Evolutionary conservation across 805 yeast species (phyloP).

Genomic region (Myxozyma geophila): DNA sequence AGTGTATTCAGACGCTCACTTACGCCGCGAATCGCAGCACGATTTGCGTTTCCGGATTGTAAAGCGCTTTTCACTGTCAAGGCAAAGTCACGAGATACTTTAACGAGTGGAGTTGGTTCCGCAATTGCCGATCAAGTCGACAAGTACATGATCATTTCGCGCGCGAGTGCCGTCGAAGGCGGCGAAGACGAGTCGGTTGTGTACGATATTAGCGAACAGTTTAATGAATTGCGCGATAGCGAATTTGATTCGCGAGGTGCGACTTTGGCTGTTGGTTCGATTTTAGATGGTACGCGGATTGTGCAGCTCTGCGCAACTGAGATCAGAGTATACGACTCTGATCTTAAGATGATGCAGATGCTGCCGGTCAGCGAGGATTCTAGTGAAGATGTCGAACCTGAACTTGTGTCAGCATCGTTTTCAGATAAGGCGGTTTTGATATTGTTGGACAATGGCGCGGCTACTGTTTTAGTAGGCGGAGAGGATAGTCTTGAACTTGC

Average conservation of each 20-base stretch:
- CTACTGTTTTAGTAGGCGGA: constrained; percentile 16
- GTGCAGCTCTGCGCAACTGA: constrained; percentile 75
- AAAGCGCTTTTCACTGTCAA: constrained; percentile 74
- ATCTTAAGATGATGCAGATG: constrained; percentile 55
- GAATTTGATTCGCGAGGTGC: constrained; percentile 66
- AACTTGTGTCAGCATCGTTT: constrained; percentile 21
- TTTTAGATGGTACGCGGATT: constrained; percentile 59
- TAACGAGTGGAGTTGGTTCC: constrained; percentile 11
- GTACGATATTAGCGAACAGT: constrained; percentile 47
- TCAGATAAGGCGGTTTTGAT: constrained; percentile 24
- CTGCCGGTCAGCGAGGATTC: constrained; percentile 14
- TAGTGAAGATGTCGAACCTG: constrained; percentile 16
- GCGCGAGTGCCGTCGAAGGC: constrained; percentile 38
- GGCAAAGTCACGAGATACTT: constrained; percentile 32
- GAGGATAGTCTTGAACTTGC: constrained; percentile 21
- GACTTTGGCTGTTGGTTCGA: constrained; percentile 69
- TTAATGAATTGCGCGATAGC: constrained; percentile 62
- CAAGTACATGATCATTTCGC: constrained; percentile 38
- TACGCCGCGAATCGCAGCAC: constrained; percentile 65
- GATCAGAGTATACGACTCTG: constrained; percentile 64
- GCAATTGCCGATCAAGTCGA: constrained; percentile 31
- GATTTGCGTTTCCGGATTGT: constrained; percentile 74
- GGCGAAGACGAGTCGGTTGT: constrained; percentile 47
- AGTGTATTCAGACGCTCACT: constrained; percentile 69
- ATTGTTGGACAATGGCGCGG: constrained; percentile 25